Conservation (phyloP, 1,284 basidiomycete species). For the Ceratobasidium sp. region DNA sequence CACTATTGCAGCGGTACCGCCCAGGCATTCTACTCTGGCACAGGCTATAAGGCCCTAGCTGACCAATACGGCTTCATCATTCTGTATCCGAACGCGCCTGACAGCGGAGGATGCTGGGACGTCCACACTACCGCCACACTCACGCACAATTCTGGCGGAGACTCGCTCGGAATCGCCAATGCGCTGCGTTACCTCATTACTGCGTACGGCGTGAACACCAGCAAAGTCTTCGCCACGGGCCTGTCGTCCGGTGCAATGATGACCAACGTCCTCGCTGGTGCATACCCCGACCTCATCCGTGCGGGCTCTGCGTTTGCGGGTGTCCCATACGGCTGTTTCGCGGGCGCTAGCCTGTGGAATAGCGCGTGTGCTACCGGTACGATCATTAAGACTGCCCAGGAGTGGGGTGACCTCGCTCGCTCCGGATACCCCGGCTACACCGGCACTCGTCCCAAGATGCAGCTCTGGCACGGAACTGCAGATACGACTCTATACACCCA, state of each 20-base stretch:
- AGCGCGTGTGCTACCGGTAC: constrained; percentile 63
- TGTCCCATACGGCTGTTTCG: constrained; percentile 68
- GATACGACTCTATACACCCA: constrained; percentile 67
- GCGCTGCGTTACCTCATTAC: constrained; percentile 65
- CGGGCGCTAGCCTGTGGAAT: constrained; percentile 66
- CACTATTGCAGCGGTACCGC: constrained; percentile 68
- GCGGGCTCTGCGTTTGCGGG: constrained; percentile 67
- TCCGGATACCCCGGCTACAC: constrained; percentile 66
- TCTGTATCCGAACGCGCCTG: constrained; percentile 58
- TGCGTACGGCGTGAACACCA: constrained; percentile 64
- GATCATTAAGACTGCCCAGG: constrained; percentile 62
- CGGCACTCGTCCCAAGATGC: constrained; percentile 65
- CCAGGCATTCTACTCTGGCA: constrained; percentile 66
- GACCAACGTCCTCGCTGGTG: constrained; percentile 68
- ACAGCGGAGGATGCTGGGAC: constrained; percentile 67
- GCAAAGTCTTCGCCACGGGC: constrained; percentile 65
- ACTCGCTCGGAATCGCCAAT: constrained; percentile 67
- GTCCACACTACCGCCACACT: constrained; percentile 66
- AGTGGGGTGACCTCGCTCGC: constrained; percentile 66
- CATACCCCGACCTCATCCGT: constrained; percentile 69
- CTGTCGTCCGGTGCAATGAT: constrained; percentile 72
- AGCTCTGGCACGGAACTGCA: constrained; percentile 68
- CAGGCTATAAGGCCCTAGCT: constrained; percentile 64
- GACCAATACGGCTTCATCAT: constrained; percentile 66
- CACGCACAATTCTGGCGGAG: constrained; percentile 68